Base-by-base conservation (phyloP, 108 stramenopile species). In the Skeletonema potamos region DNA sequence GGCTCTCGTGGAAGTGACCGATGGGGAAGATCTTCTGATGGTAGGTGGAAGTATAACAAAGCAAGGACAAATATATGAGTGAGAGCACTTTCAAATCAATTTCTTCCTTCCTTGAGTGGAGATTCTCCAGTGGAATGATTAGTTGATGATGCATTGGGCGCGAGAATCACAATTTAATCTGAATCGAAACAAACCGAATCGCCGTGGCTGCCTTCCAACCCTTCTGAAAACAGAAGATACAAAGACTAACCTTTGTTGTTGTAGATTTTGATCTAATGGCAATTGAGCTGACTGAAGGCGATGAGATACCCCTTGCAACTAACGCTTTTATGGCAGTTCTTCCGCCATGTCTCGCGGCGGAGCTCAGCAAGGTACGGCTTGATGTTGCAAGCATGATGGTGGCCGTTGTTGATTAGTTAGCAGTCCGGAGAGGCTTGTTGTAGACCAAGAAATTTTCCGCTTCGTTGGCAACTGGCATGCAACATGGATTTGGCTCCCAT, bases 261-360 rank as follows among this genome's bases (percentile, higher is more conserved):
- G 48, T 24, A 51, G 48, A 20, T 0, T 51, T 22, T 51, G 48
- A 24, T 24, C 48, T 22, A 10, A 51, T 51, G 6, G 4, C 22
- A 24, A 51, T 51, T 10, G 48, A 51, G 8, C 8, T 24, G 48
- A 0, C 9, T 33, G 54, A 60, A 39, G 68, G 39, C 34, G 59
- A 62, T 32, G 44, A 33, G 27, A 32, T 71, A 18, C 66, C 71
- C 18, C 81, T 71, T 12, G 84, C 76, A 26, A 72, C 70, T 18
- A 84, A 58, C 17, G 84, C 84, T 63, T 59, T 71, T 36, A 79
- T 27, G 37, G 82, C 82, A 20, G 65, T 74, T 41, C 62, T 65
- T 2, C 82, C 81, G 28, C 84, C 73, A 28, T 74, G 62, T 32
- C 67, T 67, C 17, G 80, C 69, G 28, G 77, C 84, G 60, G 80